phyloP scores from a whole-genome alignment of 106 monocot species.

The Triglochin maritima region DNA sequence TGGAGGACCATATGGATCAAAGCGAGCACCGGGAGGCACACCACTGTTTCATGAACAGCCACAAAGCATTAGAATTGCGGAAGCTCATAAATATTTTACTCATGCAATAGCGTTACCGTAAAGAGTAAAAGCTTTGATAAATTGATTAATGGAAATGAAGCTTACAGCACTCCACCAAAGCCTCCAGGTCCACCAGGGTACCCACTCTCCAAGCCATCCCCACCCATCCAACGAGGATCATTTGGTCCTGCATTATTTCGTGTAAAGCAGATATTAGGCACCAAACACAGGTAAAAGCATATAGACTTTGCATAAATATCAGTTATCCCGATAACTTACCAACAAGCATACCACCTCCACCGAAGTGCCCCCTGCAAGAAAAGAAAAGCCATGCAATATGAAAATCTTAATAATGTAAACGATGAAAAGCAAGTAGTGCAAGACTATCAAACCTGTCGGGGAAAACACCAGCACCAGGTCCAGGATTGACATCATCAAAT shows the following conservation, averaged over 20 bases:
- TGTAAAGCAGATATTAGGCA: not conserved
- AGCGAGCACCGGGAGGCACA: constrained; percentile 62
- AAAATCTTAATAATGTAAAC: too few relatives aligned
- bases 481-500: constrained; percentile 50
- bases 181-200: constrained; percentile 12
- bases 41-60: constrained; percentile 29
- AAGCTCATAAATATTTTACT: not conserved
- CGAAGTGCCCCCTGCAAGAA: constrained; percentile 34
- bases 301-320: not conserved
- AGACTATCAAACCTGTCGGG: constrained; percentile 40
- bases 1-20: constrained; percentile 89
- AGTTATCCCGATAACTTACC: constrained; percentile 29
- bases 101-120: not conserved
- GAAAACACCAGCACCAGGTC: constrained; percentile 60
- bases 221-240: constrained; percentile 69
- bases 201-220: constrained; percentile 14
- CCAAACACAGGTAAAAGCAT: not conserved
- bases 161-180: constrained; percentile 53
- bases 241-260: constrained; percentile 46
- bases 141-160: not conserved
- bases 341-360: constrained; percentile 67
- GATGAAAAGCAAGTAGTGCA: too few relatives aligned
- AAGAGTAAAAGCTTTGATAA: not conserved
- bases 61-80: not conserved
- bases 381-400: not conserved